These are phyloP conservation scores for Fusarium sacchari DNA, from an alignment of 2,329 filamentous ascomycete species.

Conservation along the genomic window DNA sequence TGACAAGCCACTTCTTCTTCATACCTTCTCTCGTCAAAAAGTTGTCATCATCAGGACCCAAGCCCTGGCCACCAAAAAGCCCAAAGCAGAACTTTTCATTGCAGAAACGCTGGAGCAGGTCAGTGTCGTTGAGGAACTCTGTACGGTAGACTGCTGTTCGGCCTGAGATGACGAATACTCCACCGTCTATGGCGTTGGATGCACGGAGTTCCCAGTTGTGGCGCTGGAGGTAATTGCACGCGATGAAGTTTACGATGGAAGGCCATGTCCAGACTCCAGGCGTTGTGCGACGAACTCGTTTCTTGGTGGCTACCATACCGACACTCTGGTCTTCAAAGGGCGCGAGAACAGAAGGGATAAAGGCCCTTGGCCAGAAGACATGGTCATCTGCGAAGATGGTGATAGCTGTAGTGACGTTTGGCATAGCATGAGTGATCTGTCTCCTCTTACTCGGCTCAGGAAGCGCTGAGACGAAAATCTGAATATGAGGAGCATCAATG, in stretches of 20 bases:
- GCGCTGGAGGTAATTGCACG: conserved; percentile 67
- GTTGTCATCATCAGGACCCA: conserved; percentile 68
- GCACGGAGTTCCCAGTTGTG: conserved; percentile 71
- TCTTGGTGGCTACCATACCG: conserved; percentile 66
- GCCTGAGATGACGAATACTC: conserved; percentile 67
- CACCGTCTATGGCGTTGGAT: conserved; percentile 66
- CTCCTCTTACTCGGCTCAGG: conserved; percentile 57
- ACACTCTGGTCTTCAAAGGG: conserved; percentile 57
- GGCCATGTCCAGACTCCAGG: conserved; percentile 41
- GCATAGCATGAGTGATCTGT: conserved; percentile 57
- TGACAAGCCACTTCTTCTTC: conserved; percentile 60
- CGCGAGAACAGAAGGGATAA: conserved; percentile 55
- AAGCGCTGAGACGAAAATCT: conserved; percentile 47
- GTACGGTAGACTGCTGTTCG: conserved; percentile 64
- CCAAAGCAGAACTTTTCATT: conserved; percentile 62
- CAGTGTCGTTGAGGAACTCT: conserved; percentile 55
- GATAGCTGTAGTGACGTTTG: conserved; percentile 51
- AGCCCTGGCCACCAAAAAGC: conserved; percentile 49
- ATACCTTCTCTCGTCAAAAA: conserved; percentile 66
- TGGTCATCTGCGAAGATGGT: conserved; percentile 63
- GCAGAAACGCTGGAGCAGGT: conserved; percentile 56
- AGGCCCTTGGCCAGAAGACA: conserved; percentile 59
- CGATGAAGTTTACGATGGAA: conserved; percentile 64
- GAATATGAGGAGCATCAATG: conserved; percentile 7
- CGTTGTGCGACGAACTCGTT: conserved; percentile 58